Percentiles rank a stretch among this genome's conserved stretches.
These are phyloP conservation scores for Torulaspora indica DNA, from an alignment of 805 yeast species.

Conservation along the genomic window DNA sequence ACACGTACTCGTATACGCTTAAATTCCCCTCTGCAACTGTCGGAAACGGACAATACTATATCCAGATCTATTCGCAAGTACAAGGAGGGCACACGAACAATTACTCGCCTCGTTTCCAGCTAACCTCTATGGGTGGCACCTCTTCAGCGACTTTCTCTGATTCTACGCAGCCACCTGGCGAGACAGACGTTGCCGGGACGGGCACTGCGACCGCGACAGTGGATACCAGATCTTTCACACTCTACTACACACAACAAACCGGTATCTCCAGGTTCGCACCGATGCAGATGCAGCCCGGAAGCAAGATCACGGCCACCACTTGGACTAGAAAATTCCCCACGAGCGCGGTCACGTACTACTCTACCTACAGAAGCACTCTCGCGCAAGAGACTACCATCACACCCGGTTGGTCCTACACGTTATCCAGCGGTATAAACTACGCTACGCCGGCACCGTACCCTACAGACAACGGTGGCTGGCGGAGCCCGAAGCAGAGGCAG, in stretches of 20 bases:
- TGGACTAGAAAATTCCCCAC: conserved; percentile 68
- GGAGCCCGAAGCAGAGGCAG: conserved; percentile 55
- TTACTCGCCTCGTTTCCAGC: conserved; percentile 60
- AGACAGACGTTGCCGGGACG: conserved; percentile 34
- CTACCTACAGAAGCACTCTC: conserved; percentile 38
- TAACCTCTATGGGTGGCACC: conserved; percentile 71
- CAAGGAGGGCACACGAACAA: conserved; percentile 48
- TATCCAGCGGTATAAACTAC: conserved; percentile 57
- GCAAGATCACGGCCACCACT: conserved; percentile 57
- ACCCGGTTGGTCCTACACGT: conserved; percentile 76
- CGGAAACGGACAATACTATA: conserved; percentile 62
- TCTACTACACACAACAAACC: conserved; percentile 74
- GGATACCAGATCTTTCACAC: conserved; percentile 50
- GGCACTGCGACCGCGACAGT: conserved; percentile 42
- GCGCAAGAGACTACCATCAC: conserved; percentile 62
- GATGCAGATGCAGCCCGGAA: conserved; percentile 85
- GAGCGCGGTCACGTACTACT: conserved; percentile 58
- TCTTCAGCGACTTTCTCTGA: conserved; percentile 46
- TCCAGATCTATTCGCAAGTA: conserved; percentile 58
- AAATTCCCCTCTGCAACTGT: conserved; percentile 42
- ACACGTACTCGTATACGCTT: conserved; percentile 39
- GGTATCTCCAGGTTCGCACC: conserved; percentile 82
- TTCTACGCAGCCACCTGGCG: conserved; percentile 41
- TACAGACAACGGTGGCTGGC: conserved; percentile 53
- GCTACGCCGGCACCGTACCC: conserved; percentile 73